phyloP scores from a whole-genome alignment of 108 stramenopile species.

The Bacterosira constricta region DNA sequence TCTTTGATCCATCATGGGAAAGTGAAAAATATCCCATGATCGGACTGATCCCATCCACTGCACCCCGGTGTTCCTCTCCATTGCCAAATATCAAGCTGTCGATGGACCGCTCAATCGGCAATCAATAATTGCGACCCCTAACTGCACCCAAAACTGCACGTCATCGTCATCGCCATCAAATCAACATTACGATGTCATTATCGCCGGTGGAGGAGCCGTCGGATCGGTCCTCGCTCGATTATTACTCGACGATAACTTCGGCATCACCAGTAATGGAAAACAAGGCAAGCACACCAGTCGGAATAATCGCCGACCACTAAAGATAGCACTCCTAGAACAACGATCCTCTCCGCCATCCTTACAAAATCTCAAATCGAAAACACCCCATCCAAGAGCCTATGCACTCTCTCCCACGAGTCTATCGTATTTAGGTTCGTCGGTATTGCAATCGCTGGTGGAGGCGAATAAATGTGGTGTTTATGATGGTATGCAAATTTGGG shows the following conservation, averaged over 20 bases:
- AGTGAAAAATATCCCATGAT: too few relatives aligned
- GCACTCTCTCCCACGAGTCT: constrained; percentile 79
- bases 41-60: too few relatives aligned
- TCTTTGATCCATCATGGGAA: too few relatives aligned
- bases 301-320: constrained; percentile 35
- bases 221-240: constrained; percentile 69
- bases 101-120: background rate
- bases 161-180: constrained; percentile 4
- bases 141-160: background rate
- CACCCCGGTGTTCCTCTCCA: too few relatives aligned
- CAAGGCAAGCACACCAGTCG: constrained; percentile 4
- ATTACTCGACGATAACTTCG: constrained; percentile 37
- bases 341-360: constrained; percentile 32
- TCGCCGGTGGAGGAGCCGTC: constrained; percentile 81
- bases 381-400: constrained; percentile 84
- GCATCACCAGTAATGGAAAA: background rate
- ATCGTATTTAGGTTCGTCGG: constrained; percentile 49
- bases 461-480: constrained; percentile 61
- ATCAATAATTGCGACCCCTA: background rate
- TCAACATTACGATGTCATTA: constrained; percentile 64
- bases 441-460: constrained; percentile 26
- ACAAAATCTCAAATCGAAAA: background rate
- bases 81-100: background rate
- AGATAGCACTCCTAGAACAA: constrained; percentile 41
- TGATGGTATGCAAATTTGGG: constrained; percentile 90